Base-by-base conservation (phyloP, 768 basidiomycete genomes). In the Naganishia randhawae region DNA sequence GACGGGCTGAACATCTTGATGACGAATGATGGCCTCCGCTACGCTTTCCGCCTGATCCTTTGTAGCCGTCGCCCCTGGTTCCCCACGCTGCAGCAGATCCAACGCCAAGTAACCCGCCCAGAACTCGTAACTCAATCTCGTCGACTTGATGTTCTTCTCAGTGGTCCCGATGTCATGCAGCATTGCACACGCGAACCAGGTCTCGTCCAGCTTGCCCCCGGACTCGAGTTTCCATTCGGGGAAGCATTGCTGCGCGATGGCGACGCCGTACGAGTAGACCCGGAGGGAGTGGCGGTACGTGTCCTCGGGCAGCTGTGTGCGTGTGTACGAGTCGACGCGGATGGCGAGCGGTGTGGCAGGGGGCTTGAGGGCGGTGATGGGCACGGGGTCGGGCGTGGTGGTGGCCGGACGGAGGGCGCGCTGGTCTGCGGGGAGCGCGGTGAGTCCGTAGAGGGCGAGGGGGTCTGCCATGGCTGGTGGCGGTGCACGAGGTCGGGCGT, bases 31-130 rank as follows among this genome's bases (percentile, higher is more conserved):
- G 29, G 72, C 66, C 29, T 73, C 72, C 1, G 66, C 57, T 17
- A 73, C 69, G 10, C 65, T 68, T 29, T 73, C 72, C 39, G 72
- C 72, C 48, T 73, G 72, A 33, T 68, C 67, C 61, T 62, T 52
- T 1, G n/a, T 48, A 3, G 69, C 72, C 27, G 33, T 8, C 17
- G 50, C 33, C 50, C 32, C 65, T 14, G 54, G 29, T 13, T 39
- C 31, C n/a, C 65, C 41, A 25, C 39, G 13, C 25, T 71, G 70
- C 33, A 71, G 48, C 17, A 71, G 29, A 31, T 71, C 70, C 10
- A 71, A 31, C n/a, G 70, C 70, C 13, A 65, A 54, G 13, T 50
- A 27, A 16, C 70, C 70, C 11, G 70, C 70, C 51, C 51, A 71
- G 31, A 71, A 71, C 54, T 71, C 70, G 50, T 71, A 71, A 41